Conservation (phyloP, 768 basidiomycete genomes). For the Mycena indigotica region DNA sequence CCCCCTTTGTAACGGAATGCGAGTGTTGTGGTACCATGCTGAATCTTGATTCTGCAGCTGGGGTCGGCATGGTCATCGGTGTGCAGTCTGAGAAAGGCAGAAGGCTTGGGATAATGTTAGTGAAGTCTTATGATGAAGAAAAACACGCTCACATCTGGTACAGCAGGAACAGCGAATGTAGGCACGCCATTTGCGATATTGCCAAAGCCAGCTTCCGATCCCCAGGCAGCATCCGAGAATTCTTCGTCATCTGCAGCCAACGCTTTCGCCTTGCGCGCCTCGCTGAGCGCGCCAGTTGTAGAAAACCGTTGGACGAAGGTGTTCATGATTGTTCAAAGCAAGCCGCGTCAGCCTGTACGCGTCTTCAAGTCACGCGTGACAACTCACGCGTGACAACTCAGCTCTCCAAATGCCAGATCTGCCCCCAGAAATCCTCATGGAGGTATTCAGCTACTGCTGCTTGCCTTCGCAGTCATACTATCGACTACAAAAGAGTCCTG, state of each 20-base stretch:
- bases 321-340: constrained; percentile 59
- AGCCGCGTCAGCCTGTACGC: constrained; percentile 42
- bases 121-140: not conserved
- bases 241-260: constrained; percentile 61
- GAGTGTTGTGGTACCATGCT: constrained; percentile 97
- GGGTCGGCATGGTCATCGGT: constrained; percentile 96
- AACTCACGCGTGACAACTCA: not conserved
- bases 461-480: constrained; percentile 1
- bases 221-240: constrained; percentile 74
- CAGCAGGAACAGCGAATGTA: constrained; percentile 68
- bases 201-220: constrained; percentile 82
- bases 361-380: constrained; percentile 27
- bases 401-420: not conserved
- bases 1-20: constrained; percentile 97
- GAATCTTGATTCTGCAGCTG: constrained; percentile 94
- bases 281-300: constrained; percentile 51
- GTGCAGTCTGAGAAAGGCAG: constrained; percentile 87
- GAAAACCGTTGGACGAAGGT: constrained; percentile 67
- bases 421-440: constrained; percentile 13
- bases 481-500: constrained; percentile 1
- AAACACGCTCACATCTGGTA: constrained; percentile 67
- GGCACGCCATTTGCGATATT: constrained; percentile 71
- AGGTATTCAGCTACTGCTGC: constrained; percentile 7
- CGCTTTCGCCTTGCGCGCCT: constrained; percentile 51
- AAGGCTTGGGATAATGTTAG: constrained; percentile 56